A percentile compares a stretch with the other conserved stretches of the same genome.
Conservation (phyloP, 805 yeast genomes). For the Saccharomycopsis vini region DNA sequence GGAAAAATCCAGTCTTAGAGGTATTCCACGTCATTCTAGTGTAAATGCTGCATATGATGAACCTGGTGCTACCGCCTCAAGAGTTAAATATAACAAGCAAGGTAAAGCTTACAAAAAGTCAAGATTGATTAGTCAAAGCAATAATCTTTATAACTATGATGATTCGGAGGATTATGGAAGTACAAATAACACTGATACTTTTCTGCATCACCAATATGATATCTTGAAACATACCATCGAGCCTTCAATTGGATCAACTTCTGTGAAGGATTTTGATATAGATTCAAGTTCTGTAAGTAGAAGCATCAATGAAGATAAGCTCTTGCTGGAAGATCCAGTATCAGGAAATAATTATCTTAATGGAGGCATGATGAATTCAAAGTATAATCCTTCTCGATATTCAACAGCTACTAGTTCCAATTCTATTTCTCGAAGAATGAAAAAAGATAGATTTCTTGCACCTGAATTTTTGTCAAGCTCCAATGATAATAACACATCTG, state of each 20-base stretch:
- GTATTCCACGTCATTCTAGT: background rate
- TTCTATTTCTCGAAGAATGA: background rate
- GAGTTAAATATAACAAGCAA: constrained; percentile 25
- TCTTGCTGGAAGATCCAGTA: constrained; percentile 3
- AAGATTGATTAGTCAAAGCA: background rate
- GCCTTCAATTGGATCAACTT: constrained; percentile 2
- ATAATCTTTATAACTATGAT: too few species aligned
- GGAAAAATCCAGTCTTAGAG: constrained; percentile 2
- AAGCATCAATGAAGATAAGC: background rate
- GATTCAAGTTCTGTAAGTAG: constrained; percentile 3
- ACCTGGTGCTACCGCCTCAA: constrained; percentile 10
- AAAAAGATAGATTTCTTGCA: too few species aligned
- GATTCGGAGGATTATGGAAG: constrained; percentile 6
- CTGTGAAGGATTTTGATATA: constrained; percentile 5
- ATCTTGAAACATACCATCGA: constrained; percentile 21
- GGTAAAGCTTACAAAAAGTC: constrained; percentile 25
- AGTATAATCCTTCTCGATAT: background rate
- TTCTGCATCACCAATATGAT: constrained; percentile 11
- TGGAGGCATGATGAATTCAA: too few species aligned
- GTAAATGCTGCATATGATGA: too few species aligned
- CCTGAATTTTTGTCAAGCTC: too few species aligned
- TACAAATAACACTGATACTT: background rate
- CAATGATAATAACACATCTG: constrained; percentile 20
- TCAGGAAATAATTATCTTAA: background rate
- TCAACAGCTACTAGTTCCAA: too few species aligned